A percentile compares a stretch with the other conserved stretches of the same genome.
phyloP scores from a whole-genome alignment of 495 filamentous ascomycete species.

The Neurospora cerealis region DNA sequence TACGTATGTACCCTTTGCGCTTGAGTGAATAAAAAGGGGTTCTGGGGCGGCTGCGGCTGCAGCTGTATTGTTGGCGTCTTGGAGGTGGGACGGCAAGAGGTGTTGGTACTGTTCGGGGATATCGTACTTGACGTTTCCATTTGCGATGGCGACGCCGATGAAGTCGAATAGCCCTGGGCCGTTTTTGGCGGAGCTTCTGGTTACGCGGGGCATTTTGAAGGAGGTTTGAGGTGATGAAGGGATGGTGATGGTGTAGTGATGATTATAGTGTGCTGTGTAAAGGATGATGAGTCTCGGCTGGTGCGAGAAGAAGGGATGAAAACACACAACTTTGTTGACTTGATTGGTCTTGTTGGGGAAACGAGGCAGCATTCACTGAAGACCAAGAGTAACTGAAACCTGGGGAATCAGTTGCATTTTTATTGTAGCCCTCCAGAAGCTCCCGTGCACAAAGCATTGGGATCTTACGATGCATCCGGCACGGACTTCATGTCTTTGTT shows the following conservation, averaged over 20 bases:
- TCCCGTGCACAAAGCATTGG: not conserved
- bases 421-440: not conserved
- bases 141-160: not conserved
- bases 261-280: not conserved
- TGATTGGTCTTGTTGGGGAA: not conserved
- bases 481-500: not conserved
- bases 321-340: not conserved
- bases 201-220: not conserved
- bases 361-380: not conserved
- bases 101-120: not conserved
- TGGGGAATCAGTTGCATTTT: not conserved
- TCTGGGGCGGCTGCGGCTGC: not conserved
- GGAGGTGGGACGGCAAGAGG: not conserved
- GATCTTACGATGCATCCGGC: not conserved
- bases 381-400: not conserved
- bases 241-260: not conserved
- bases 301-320: not conserved
- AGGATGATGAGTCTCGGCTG: not conserved
- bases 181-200: not conserved
- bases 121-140: not conserved
- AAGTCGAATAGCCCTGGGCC: not conserved
- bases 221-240: not conserved
- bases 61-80: not conserved
- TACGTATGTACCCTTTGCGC: not conserved
- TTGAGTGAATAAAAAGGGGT: not conserved